Evolutionary conservation across 2,329 filamentous ascomycete species (phyloP).

Genomic region (Coniochaeta prunicola): DNA sequence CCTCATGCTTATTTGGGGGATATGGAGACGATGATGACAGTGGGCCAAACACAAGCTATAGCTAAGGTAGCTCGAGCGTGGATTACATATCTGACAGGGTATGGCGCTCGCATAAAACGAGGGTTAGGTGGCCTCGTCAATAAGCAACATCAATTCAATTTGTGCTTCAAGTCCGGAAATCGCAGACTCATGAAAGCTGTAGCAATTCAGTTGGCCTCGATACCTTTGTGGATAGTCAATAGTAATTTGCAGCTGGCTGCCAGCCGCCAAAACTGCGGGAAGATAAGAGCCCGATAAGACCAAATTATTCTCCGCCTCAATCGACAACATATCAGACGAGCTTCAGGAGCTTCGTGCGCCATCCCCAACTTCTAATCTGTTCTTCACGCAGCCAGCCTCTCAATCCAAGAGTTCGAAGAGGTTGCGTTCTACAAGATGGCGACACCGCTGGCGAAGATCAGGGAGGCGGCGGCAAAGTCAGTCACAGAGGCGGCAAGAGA

Average conservation of each 20-base stretch:
- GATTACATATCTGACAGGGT: not conserved
- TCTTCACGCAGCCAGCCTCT: not conserved
- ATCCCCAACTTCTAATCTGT: not conserved
- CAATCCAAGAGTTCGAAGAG: not conserved
- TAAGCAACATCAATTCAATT: not conserved
- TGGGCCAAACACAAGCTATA: not conserved
- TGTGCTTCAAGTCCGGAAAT: not conserved
- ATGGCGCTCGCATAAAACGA: not conserved
- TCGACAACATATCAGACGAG: not conserved
- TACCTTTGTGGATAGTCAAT: not conserved
- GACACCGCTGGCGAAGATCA: slow-evolving; percentile 3
- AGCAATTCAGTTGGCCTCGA: not conserved
- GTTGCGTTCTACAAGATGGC: not conserved
- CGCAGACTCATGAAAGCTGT: not conserved
- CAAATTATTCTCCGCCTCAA: not conserved
- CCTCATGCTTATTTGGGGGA: not conserved
- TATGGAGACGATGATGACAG: not conserved
- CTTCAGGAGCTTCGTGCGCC: not conserved
- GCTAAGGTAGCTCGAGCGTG: not conserved
- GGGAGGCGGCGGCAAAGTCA: slow-evolving; percentile 12
- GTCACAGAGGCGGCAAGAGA: slow-evolving; percentile 26
- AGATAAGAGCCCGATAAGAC: not conserved
- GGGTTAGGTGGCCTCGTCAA: not conserved
- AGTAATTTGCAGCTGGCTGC: not conserved
- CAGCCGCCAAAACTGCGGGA: not conserved